These are phyloP conservation scores for Ophiostoma himal-ulmi DNA, from an alignment of 2,329 filamentous ascomycete genomes.

Conservation along the genomic window DNA sequence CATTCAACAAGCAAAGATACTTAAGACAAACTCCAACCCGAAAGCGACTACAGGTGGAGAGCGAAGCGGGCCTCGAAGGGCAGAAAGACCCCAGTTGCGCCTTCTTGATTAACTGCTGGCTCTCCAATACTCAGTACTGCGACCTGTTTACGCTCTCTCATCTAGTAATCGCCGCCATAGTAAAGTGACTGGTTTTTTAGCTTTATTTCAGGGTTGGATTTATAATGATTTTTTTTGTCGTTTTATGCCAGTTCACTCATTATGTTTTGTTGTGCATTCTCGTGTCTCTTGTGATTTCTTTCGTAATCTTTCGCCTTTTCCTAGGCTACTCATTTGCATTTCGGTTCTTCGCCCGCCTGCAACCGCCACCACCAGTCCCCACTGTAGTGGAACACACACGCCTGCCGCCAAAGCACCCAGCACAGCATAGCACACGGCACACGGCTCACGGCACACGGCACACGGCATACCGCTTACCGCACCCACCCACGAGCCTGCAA, in stretches of 20 bases:
- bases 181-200: background rate
- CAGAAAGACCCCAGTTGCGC: conserved; percentile 6
- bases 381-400: background rate
- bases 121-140: background rate
- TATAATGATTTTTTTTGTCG: background rate
- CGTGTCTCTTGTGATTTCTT: too few species aligned
- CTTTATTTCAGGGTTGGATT: background rate
- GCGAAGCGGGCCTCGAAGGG: background rate
- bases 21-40: background rate
- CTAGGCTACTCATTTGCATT: background rate
- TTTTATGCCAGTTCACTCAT: background rate
- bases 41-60: background rate
- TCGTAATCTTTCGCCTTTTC: too few species aligned
- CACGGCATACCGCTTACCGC: background rate
- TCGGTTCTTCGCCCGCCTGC: background rate
- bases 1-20: background rate
- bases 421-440: background rate
- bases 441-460: too few species aligned
- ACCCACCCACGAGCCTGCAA: background rate
- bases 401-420: background rate
- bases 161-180: background rate
- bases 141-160: too few species aligned
- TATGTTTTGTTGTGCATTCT: too few species aligned
- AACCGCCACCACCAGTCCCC: background rate
- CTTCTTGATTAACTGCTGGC: background rate